Evolutionary conservation across 192 early-diverging fungal genomes (phyloP).

Genomic region (Funneliformis mosseae): DNA sequence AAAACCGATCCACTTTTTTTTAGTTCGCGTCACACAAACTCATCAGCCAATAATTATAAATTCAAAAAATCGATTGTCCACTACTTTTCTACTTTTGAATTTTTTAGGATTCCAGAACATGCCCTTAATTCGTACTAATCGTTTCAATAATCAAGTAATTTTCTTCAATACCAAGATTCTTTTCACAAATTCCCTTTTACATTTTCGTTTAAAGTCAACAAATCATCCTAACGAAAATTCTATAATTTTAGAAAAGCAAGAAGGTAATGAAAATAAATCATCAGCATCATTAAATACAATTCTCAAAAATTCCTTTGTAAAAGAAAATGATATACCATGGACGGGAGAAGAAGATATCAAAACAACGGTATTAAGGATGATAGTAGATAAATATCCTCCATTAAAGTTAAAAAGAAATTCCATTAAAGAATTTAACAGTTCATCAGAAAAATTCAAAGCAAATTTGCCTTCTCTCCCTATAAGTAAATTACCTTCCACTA

Average conservation of each 20-base stretch:
- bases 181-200: neutral
- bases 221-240: neutral
- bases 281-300: constrained; percentile 24
- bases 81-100: too few relatives aligned
- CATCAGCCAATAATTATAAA: too few relatives aligned
- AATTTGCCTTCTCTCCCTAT: neutral
- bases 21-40: too few relatives aligned
- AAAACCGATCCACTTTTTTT: too few relatives aligned
- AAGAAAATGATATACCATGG: constrained; percentile 36
- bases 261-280: neutral
- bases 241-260: neutral
- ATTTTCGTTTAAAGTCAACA: neutral
- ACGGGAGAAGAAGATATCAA: constrained; percentile 36
- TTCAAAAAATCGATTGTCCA: too few relatives aligned
- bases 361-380: constrained; percentile 35
- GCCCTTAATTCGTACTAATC: neutral
- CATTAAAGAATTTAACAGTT: constrained; percentile 11
- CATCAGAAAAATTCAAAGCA: neutral
- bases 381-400: constrained; percentile 41
- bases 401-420: constrained; percentile 35
- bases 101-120: neutral
- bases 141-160: neutral
- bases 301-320: constrained; percentile 16
- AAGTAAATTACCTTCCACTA: neutral
- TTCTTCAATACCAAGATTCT: neutral